Evolutionary conservation across 306 rosid genomes (phyloP), one percentile per base, ranked within the genome.

Genomic region (Leucaena leucocephala): DNA sequence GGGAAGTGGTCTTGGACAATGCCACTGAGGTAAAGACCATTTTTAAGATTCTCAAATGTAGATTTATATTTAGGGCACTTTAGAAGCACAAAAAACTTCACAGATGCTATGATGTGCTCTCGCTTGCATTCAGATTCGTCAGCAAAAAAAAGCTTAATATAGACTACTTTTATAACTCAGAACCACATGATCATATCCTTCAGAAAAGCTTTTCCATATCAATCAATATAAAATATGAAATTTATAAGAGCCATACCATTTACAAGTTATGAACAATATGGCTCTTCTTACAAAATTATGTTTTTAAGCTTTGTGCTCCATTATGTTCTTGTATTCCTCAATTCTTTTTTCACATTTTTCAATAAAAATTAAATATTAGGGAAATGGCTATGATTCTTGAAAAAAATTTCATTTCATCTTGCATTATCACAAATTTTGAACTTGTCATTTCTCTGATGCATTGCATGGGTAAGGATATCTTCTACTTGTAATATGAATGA

Each of bases 21-120:
- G 98, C 90, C 22, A 57, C 75, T 1, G 61, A 87, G 97, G 98
- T 92, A 74, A 84, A 39, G 14, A 16, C 66, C 8, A 81, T 14
- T 79, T 65, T 12, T 19, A 50, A 50, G 40, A 72, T 50, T 71
- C 76, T 33, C 61, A 44, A 36, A 72, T 38, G 34, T 75, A 69
- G 38, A 74, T 44, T 48, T 64, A 22, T 65, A 17, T 64, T 27
- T 10, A 15, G 17, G 39, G 2, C 11, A 67, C 19, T 19, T 8
- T 10, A 67, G 35, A 11, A 58, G 49, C 36, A 67, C 16, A 40
- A 67, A 63, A 63, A 1, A 0, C 27, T 63, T 35, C 42, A 15
- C 21, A 6, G 6, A 34, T 13, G 68, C 15, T 58, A 4, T 14
- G 39, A 40, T 4, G 15, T 4, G 3, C 22, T 27, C 65, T 21